These are phyloP conservation scores for Trichoderma sp. DNA, from an alignment of 2,329 filamentous ascomycete species.

Conservation along the genomic window DNA sequence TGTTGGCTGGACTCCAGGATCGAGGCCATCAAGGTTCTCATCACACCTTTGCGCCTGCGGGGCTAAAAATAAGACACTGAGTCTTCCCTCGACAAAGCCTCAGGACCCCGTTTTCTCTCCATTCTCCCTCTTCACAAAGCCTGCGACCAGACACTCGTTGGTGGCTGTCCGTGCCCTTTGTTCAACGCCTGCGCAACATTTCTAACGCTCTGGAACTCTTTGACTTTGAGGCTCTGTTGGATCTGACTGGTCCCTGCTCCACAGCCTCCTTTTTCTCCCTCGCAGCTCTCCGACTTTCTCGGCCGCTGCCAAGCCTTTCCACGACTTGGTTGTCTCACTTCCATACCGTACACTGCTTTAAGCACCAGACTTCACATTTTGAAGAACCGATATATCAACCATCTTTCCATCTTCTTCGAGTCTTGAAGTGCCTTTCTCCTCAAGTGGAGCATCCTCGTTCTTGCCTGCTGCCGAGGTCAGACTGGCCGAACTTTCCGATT, in stretches of 20 bases:
- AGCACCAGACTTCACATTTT: neutral
- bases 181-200: neutral
- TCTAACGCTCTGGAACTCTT: too few relatives aligned
- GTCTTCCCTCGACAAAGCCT: neutral
- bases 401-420: neutral
- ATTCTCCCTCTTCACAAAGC: neutral
- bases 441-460: neutral
- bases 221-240: neutral
- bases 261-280: slow-evolving; percentile 4
- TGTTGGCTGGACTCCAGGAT: neutral
- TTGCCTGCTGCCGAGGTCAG: neutral
- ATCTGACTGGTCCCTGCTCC: neutral
- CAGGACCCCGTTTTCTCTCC: neutral
- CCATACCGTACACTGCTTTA: neutral
- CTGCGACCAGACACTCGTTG: neutral
- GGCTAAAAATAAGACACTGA: slow-evolving; percentile 18
- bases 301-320: neutral
- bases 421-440: neutral
- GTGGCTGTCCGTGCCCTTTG: neutral
- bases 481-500: slow-evolving; percentile 2
- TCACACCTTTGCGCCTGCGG: slow-evolving; percentile 24
- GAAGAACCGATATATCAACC: neutral
- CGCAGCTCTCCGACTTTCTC: neutral
- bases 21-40: slow-evolving; percentile 26
- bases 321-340: neutral